Conservation (phyloP, 1,284 basidiomycete species). For the Phylloboletellus chloephorus region DNA sequence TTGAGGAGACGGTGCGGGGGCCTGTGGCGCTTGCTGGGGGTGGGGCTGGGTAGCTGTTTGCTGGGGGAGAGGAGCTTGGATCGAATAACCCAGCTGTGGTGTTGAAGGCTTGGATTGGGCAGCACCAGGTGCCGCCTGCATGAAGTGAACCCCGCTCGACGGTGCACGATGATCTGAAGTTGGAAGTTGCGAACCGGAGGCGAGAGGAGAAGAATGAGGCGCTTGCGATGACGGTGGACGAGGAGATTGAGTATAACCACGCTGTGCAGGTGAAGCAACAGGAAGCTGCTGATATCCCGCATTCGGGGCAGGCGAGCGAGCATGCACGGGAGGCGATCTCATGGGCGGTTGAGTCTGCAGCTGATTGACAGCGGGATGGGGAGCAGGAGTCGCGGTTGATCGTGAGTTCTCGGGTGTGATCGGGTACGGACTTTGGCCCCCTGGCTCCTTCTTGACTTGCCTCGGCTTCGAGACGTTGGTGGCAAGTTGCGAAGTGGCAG, state of each 20-base stretch:
- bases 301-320: conserved; percentile 26
- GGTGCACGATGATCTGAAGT: conserved; percentile 27
- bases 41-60: conserved; percentile 20
- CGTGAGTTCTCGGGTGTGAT: conserved; percentile 29
- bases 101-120: conserved; percentile 29
- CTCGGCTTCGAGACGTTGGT: conserved; percentile 22
- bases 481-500: conserved; percentile 19
- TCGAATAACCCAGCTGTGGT: conserved; percentile 23
- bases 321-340: conserved; percentile 28
- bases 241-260: conserved; percentile 33
- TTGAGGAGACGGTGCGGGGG: conserved; percentile 18
- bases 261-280: conserved; percentile 27
- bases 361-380: conserved; percentile 32
- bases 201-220: conserved; percentile 29
- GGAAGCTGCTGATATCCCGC: conserved; percentile 22
- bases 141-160: conserved; percentile 29
- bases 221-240: conserved; percentile 32
- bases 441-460: conserved; percentile 29
- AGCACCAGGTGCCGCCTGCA: conserved; percentile 22
- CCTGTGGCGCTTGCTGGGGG: conserved; percentile 16
- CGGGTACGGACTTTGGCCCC: conserved; percentile 20
- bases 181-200: conserved; percentile 29
- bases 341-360: conserved; percentile 27
- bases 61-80: conserved; percentile 17
- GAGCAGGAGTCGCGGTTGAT: conserved; percentile 28